Evolutionary conservation across 805 yeast genomes (phyloP).

Genomic region (Cyberlindnera misumaiensis): DNA sequence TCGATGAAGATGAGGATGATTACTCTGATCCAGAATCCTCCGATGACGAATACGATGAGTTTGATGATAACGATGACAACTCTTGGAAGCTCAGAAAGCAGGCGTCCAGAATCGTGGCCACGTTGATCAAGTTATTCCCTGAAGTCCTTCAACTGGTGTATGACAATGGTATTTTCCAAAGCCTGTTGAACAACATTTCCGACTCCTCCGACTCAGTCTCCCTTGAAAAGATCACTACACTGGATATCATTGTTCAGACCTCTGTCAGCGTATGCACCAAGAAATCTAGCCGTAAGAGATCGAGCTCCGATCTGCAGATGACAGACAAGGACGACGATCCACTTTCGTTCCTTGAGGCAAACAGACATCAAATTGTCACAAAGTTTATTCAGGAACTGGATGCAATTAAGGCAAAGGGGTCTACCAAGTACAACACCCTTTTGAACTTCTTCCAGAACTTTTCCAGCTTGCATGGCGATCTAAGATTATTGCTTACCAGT

Average conservation of each 20-base stretch:
- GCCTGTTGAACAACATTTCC: conserved; percentile 29
- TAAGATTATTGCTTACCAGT: conserved; percentile 15
- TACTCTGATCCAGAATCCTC: conserved; percentile 40
- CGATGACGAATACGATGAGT: conserved; percentile 33
- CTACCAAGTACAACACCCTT: conserved; percentile 19
- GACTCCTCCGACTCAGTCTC: conserved; percentile 47
- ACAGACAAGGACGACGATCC: conserved; percentile 23
- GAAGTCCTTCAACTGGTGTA: conserved; percentile 29
- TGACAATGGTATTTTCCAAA: conserved; percentile 23
- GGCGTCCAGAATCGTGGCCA: conserved; percentile 36
- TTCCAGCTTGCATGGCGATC: conserved; percentile 17
- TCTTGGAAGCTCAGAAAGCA: conserved; percentile 60
- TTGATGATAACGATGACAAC: conserved; percentile 39
- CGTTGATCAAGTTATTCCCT: conserved; percentile 34
- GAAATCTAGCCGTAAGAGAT: conserved; percentile 23
- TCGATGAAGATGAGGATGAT: conserved; percentile 28
- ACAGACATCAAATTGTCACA: conserved; percentile 15
- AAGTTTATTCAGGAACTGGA: conserved; percentile 22
- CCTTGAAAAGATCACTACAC: conserved; percentile 39
- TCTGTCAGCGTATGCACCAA: conserved; percentile 17
- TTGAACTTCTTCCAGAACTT: conserved; percentile 22
- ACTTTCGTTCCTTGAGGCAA: conserved; percentile 13
- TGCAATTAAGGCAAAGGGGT: conserved; percentile 19
- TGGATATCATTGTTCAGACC: conserved; percentile 32
- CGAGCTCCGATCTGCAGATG: conserved; percentile 36